These are phyloP conservation scores for Kwoniella sp. DNA, from an alignment of 768 basidiomycete species.

Conservation along the genomic window DNA sequence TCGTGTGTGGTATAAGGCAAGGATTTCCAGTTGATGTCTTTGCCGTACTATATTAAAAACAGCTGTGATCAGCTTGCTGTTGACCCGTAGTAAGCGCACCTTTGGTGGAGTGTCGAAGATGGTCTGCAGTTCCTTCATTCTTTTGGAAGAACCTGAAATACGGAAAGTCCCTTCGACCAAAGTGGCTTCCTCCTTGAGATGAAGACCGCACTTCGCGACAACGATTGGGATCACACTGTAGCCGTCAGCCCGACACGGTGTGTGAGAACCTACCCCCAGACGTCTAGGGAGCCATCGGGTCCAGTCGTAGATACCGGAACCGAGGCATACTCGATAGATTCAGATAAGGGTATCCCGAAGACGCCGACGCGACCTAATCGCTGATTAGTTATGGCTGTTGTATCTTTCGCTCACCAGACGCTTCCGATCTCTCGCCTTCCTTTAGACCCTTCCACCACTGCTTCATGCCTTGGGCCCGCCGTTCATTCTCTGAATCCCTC, in stretches of 20 bases:
- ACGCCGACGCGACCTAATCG: no score
- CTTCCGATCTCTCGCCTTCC: slow-evolving; percentile 2
- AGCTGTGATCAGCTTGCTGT: no score
- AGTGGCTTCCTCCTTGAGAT: slow-evolving; percentile 93
- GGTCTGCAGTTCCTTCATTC: slow-evolving; percentile 92
- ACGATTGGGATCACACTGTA: slow-evolving; percentile 83
- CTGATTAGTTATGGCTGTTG: no score
- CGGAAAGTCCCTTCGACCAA: slow-evolving; percentile 92
- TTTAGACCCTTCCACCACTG: slow-evolving; percentile 45
- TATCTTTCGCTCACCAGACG: no score
- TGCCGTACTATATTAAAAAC: slow-evolving; percentile 94
- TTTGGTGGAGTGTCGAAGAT: slow-evolving; percentile 83
- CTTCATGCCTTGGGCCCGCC: slow-evolving; percentile 31
- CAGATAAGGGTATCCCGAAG: slow-evolving; percentile 78
- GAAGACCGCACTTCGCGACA: slow-evolving; percentile 92
- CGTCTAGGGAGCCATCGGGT: slow-evolving; percentile 51
- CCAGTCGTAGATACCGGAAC: slow-evolving; percentile 91
- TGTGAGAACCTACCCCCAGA: slow-evolving; percentile 46
- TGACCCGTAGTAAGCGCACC: no score
- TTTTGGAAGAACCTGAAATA: slow-evolving; percentile 87
- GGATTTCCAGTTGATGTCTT: slow-evolving; percentile 82
- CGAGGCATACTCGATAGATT: slow-evolving; percentile 77
- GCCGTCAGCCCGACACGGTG: background rate
- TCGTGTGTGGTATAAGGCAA: slow-evolving; percentile 89
- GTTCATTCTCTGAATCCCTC: slow-evolving; percentile 28